Base-by-base conservation (phyloP, 306 rosid genomes). In the Cotoneaster glaucophyllus region DNA sequence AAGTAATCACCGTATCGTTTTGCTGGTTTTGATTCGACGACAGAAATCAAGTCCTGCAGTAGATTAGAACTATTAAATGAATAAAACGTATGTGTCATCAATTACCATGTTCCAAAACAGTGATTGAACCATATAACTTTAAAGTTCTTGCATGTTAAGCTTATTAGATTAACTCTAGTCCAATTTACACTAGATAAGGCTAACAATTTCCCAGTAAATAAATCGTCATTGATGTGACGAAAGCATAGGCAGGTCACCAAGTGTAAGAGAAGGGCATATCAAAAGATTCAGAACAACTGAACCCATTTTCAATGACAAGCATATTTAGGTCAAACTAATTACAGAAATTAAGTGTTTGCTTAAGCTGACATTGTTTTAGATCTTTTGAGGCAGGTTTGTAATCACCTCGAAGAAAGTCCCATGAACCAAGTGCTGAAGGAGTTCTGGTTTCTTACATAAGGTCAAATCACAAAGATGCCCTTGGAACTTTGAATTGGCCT, bases 1-100 rank as follows among this genome's bases (percentile, higher is more conserved):
- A 92, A 92, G 86, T 84, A 90, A 83, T 96, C 99, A 44, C 97
- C 98, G 41, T 92, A 89, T 32, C 86, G 87, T 78, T 90, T 96
- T 69, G 86, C 71, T 45, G 89, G 86, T 80, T 93, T 96, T 1
- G 98, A 88, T 80, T 92, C 93, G 2, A 83, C 82, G 50, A 90
- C 99, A 52, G 76, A 82, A 73, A 96, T 64, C 59, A 78, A 76
- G 78, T 96, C 96, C 97, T 95, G 93, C 85, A 83, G 69, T 41
- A 89, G 78, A 77, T 61, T 44, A 17, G 78, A 31, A 48, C 29
- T 14, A 62, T 75, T 10, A 71, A 28, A 64, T 22, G 56, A 74
- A 73, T 41, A 58, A 15, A 65, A 57, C 66, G 53, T 79, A 71
- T 1, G 7, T 21, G 28, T 11, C 58, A 61, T 19, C 11, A 72